Base-by-base conservation (phyloP, 75 land plant genomes). In the Pinus tabuliformis region DNA sequence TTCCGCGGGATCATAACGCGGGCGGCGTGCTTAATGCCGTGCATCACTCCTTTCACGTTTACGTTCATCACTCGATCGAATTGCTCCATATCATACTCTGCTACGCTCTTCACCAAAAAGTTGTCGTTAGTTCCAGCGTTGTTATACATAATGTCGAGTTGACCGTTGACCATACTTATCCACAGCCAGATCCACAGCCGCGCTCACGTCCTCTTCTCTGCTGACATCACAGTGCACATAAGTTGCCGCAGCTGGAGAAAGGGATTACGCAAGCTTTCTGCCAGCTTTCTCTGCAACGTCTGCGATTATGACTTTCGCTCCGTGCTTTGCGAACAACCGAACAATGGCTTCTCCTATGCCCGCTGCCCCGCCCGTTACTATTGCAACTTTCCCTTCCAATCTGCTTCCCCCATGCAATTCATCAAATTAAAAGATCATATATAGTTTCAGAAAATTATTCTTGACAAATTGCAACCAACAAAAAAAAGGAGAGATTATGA, bases 11-110 rank as follows among this genome's bases (percentile, higher is more conserved):
- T 74, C 95, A 92, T 90, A 13, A 86, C 89, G 28, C 89, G 81
- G 20, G 95, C 87, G 4, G 95, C 93, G 68, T 92, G 93, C 83
- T 92, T 92, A 21, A 90, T 79, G 20, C 91, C 93, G 65, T 87
- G 77, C 20, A 88, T 73, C 39, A 72, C 73, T 4, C 91, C 95
- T 3, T 89, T 77, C n/a, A 90, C 75, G 79, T 90, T 90, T 24
- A 90, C 81, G n/a, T 71, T 72, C 81, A 90, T 71, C 28, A 87
- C 82, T 1, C 73, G 73, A 42, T 92, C 93, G 59, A 86, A 86
- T 42, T 83, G 75, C 9, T 65, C 84, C 2, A 90, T 77, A 57
- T 78, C 83, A 13, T 88, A 86, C 30, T 83, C 82, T 17, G 73
- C 85, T 15, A 90, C 83, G 76, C 76, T 62, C 36, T 76, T 63